Percentiles rank a stretch among this genome's conserved stretches.
phyloP scores from a whole-genome alignment of 805 yeast genomes.

The Yamadazyma nakazawae region DNA sequence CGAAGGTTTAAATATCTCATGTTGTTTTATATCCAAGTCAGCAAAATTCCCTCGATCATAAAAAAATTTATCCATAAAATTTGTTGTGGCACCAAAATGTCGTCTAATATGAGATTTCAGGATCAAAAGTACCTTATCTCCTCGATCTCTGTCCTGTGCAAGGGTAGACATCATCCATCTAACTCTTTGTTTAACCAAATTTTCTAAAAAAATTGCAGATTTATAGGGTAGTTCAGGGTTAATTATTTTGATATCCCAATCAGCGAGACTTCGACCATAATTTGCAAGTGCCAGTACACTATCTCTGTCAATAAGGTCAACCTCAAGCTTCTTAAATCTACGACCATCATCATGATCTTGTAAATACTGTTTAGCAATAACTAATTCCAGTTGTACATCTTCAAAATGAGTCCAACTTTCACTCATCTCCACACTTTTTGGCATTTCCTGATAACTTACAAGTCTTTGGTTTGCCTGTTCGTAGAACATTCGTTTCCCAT shows the following conservation, averaged over 20 bases:
- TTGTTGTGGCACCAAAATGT: background rate
- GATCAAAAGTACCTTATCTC: background rate
- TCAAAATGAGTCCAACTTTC: conserved; percentile 42
- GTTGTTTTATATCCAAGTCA: background rate
- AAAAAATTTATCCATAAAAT: background rate
- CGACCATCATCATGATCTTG: conserved; percentile 15
- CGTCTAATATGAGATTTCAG: background rate
- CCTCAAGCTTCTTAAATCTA: conserved; percentile 6
- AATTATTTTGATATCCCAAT: background rate
- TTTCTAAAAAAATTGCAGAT: background rate
- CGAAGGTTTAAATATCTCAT: background rate
- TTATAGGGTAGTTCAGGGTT: conserved; percentile 1
- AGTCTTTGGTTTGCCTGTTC: conserved; percentile 15
- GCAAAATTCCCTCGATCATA: conserved; percentile 2
- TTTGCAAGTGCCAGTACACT: background rate
- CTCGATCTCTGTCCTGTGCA: background rate
- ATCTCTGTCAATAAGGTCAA: background rate
- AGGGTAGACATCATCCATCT: background rate
- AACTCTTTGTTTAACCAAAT: background rate
- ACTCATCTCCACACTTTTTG: conserved; percentile 52
- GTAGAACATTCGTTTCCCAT: conserved; percentile 1
- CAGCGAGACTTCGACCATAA: background rate
- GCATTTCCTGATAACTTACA: conserved; percentile 43
- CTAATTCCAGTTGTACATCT: conserved; percentile 30
- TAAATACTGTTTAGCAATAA: conserved; percentile 20